These are phyloP conservation scores for Chloranthus sessilifolius DNA, from an alignment of 164 flowering plant species.

Conservation along the genomic window DNA sequence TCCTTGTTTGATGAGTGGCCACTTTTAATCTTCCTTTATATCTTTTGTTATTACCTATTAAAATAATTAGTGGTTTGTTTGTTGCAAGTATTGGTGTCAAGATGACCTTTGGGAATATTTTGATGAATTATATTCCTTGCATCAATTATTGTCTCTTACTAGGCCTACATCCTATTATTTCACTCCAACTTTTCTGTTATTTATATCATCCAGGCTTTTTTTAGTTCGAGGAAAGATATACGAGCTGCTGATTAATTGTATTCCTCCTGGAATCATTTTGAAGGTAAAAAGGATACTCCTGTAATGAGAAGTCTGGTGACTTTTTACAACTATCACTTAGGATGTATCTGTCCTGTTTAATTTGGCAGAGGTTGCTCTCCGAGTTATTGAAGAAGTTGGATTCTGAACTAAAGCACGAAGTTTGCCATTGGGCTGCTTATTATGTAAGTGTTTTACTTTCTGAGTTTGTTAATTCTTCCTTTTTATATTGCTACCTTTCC, in stretches of 20 bases:
- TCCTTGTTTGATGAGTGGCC: too few relatives aligned
- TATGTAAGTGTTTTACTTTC: conserved; percentile 62
- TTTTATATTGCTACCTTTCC: background rate
- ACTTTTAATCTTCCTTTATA: too few relatives aligned
- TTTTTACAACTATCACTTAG: too few relatives aligned
- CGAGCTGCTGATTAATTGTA: conserved; percentile 84
- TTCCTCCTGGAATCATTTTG: conserved; percentile 83
- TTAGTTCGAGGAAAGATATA: conserved; percentile 87
- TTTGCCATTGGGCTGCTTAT: conserved; percentile 97
- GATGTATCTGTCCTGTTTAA: too few relatives aligned
- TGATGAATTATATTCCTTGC: too few relatives aligned
- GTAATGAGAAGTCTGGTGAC: background rate
- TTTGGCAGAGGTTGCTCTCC: conserved; percentile 66
- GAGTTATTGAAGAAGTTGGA: conserved; percentile 88
- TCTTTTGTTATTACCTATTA: too few relatives aligned
- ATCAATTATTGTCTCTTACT: background rate
- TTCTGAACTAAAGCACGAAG: conserved; percentile 89
- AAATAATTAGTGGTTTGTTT: too few relatives aligned
- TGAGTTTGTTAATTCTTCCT: background rate
- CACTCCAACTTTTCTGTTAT: background rate
- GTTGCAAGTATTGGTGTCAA: too few relatives aligned
- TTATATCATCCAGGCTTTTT: conserved; percentile 72
- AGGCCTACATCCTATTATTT: background rate
- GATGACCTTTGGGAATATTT: too few relatives aligned
- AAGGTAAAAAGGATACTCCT: conserved; percentile 40